Evolutionary conservation across 371 early-diverging fungal genomes (phyloP).

Genomic region (Basidiobolus heterosporus): DNA sequence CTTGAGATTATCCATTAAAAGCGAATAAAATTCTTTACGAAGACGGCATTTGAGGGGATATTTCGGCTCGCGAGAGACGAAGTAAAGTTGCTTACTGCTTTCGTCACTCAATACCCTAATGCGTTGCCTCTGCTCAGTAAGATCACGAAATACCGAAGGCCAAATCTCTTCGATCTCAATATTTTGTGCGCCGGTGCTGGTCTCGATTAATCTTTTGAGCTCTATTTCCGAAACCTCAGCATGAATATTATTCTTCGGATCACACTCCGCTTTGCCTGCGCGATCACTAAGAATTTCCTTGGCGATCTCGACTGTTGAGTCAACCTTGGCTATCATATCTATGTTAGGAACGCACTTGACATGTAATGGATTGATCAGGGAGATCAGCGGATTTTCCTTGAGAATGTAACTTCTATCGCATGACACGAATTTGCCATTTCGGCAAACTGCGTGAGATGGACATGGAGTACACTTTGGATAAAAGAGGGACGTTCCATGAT

Average conservation of each 20-base stretch:
- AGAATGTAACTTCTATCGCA: conserved; percentile 3
- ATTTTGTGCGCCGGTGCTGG: not conserved
- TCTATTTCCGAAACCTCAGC: too few species aligned
- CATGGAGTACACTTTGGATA: conserved; percentile 2
- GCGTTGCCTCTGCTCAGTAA: not conserved
- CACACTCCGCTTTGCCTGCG: conserved; percentile 3
- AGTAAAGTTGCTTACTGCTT: not conserved
- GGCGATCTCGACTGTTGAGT: not conserved
- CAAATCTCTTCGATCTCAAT: not conserved
- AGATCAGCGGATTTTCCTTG: conserved; percentile 1
- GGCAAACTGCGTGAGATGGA: conserved; percentile 2
- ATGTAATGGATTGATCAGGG: conserved; percentile 1
- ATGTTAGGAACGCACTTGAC: conserved; percentile 4
- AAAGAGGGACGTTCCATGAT: too few species aligned
- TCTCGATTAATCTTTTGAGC: not conserved
- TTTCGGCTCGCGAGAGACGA: too few species aligned
- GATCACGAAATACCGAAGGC: not conserved
- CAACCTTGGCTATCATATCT: conserved; percentile 1
- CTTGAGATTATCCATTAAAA: too few species aligned
- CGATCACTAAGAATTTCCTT: conserved; percentile 1
- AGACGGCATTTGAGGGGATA: too few species aligned
- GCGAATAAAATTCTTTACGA: too few species aligned
- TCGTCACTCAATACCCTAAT: not conserved
- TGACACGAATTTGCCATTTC: not conserved
- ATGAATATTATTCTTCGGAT: not conserved